phyloP scores from a whole-genome alignment of 208 protist species.

The Leishmania tarentolae region DNA sequence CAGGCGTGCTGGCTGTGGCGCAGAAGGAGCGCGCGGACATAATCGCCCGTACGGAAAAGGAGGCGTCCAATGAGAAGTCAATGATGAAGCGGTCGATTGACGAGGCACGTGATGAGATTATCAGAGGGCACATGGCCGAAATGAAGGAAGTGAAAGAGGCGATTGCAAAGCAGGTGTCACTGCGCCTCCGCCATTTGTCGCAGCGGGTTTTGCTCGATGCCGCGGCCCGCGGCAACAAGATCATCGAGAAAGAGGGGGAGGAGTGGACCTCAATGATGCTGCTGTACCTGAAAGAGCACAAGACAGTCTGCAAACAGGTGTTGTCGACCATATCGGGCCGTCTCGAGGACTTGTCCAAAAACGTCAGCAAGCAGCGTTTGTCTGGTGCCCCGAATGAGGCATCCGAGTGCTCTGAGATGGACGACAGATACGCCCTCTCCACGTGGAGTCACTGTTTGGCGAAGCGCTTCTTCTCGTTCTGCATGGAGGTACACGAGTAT shows the following conservation, averaged over 20 bases:
- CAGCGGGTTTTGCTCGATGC: slow-evolving; percentile 44
- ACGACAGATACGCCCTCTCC: slow-evolving; percentile 57
- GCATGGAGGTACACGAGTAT: slow-evolving; percentile 72
- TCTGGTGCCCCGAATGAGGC: slow-evolving; percentile 27
- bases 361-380: slow-evolving; percentile 52
- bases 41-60: slow-evolving; percentile 39
- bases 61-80: slow-evolving; percentile 39
- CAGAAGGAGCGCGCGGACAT: slow-evolving; percentile 56
- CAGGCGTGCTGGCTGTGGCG: slow-evolving; percentile 47
- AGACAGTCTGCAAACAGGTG: slow-evolving; percentile 34
- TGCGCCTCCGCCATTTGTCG: slow-evolving; percentile 24
- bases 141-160: slow-evolving; percentile 48
- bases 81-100: slow-evolving; percentile 25
- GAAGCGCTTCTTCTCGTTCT: slow-evolving; percentile 77
- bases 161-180: slow-evolving; percentile 32
- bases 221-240: slow-evolving; percentile 39
- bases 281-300: slow-evolving; percentile 45
- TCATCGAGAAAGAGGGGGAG: slow-evolving; percentile 57
- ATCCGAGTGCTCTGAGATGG: slow-evolving; percentile 46
- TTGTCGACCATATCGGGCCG: slow-evolving; percentile 22
- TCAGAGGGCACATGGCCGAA: slow-evolving; percentile 35
- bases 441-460: slow-evolving; percentile 70
- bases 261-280: slow-evolving; percentile 40
- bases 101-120: slow-evolving; percentile 43
- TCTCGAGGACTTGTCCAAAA: slow-evolving; percentile 49